Base-by-base conservation (phyloP, 1,284 basidiomycete genomes). In the Paramarasmius palmivorus region DNA sequence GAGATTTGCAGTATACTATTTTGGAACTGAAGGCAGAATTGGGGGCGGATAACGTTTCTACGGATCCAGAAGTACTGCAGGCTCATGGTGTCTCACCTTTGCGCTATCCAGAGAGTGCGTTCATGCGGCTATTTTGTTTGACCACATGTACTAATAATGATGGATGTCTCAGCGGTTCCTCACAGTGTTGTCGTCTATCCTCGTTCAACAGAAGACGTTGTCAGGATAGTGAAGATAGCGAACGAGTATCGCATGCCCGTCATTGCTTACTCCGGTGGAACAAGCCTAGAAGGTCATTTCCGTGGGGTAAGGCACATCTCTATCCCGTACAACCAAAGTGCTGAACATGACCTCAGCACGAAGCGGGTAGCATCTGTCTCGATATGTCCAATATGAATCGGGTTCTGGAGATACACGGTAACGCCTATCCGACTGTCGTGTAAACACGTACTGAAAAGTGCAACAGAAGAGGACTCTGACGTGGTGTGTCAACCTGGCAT, bases 351-450 rank as follows among this genome's bases (percentile, higher is more conserved):
- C 29, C 29, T 32, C 29, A 32, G 29, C 29, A 32, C 12, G 29
- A 32, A 32, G 29, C 29, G 12, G 29, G 29, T 32, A 32, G 29
- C 29, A 32, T 32, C 54, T 93, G 90, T 57, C 73, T 98, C 23
- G 94, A 98, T 68, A 74, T 98, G 71, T 84, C 83, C 1, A 72
- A 72, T 10, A 98, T 98, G 95, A 83, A 95, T 68, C 79, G 82
- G 57, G 90, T 98, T 49, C 64, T 96, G 15, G 78, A 81, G 50
- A 84, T 95, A 45, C 81, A 93, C 64, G 86, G 90, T 87, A n/a
- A 58, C 25, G 74, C 65, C 4, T 41, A 6, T n/a, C n/a, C n/a
- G 29, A 12, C 12, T 32, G 29, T 32, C 29, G 22, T 63, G n/a
- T 59, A 53, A 25, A 19, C 26, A 19, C n/a, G 15, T 12, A 40